A percentile compares a stretch with the other conserved stretches of the same genome.
Evolutionary conservation across 805 yeast genomes (phyloP).

Genomic region (Kazachstania viticola): DNA sequence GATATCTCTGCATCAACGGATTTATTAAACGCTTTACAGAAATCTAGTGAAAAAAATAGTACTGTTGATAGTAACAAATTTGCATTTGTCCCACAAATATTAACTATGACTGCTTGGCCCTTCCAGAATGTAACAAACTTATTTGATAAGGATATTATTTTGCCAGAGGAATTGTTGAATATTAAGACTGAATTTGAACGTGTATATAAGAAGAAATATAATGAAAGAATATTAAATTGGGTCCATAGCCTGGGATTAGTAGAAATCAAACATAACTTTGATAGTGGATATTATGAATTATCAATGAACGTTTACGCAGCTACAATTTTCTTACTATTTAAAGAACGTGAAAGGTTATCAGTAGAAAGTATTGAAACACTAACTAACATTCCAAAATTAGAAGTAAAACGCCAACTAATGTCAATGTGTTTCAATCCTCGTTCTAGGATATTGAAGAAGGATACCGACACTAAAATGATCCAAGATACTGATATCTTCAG

Average conservation of each 20-base stretch:
- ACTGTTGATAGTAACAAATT: slow-evolving; percentile 8
- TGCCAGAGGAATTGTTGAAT: slow-evolving; percentile 35
- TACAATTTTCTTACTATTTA: slow-evolving; percentile 64
- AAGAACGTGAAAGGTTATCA: slow-evolving; percentile 42
- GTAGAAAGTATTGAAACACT: slow-evolving; percentile 48
- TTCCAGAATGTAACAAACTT: slow-evolving; percentile 29
- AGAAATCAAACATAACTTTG: slow-evolving; percentile 63
- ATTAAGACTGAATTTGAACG: slow-evolving; percentile 37
- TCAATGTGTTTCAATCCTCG: slow-evolving; percentile 79
- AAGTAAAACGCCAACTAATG: slow-evolving; percentile 64
- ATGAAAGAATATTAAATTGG: slow-evolving; percentile 60
- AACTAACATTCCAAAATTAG: slow-evolving; percentile 64
- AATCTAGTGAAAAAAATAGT: slow-evolving; percentile 3
- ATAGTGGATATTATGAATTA: slow-evolving; percentile 61
- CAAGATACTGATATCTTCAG: slow-evolving; percentile 50
- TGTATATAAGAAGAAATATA: slow-evolving; percentile 40
- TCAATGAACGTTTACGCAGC: slow-evolving; percentile 75
- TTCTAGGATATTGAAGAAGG: slow-evolving; percentile 60
- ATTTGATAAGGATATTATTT: slow-evolving; percentile 23
- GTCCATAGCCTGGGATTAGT: slow-evolving; percentile 74
- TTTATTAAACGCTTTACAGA: slow-evolving; percentile 29
- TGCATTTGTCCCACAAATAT: slow-evolving; percentile 39
- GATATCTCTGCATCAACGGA: slow-evolving; percentile 55
- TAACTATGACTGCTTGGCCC: slow-evolving; percentile 64
- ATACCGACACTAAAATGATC: slow-evolving; percentile 65